phyloP scores from a whole-genome alignment of 805 yeast species.

The Wickerhamiella sorbophila region DNA sequence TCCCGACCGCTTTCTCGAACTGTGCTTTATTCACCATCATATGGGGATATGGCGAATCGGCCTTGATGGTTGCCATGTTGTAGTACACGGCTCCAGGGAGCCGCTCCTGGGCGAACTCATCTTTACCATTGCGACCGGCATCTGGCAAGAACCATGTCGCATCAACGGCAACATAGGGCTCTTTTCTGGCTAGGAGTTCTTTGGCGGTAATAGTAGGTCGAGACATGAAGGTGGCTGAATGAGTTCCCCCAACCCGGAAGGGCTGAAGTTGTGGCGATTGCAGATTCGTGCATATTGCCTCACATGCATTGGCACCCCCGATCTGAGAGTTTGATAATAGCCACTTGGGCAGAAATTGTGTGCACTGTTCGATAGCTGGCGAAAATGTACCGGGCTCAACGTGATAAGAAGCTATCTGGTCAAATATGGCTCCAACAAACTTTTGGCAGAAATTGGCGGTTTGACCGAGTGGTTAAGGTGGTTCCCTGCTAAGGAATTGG shows the following conservation, averaged over 20 bases:
- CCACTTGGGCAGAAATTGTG: too few relatives aligned
- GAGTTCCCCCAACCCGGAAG: too few relatives aligned
- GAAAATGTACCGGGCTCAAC: too few relatives aligned
- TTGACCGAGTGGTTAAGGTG: slow-evolving; percentile 9
- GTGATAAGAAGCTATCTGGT: too few relatives aligned
- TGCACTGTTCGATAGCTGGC: too few relatives aligned
- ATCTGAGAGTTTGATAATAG: too few relatives aligned
- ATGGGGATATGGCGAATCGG: slow-evolving; percentile 64
- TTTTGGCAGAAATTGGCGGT: slow-evolving; percentile 4
- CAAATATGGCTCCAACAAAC: too few relatives aligned
- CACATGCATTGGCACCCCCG: too few relatives aligned
- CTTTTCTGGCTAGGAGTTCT: slow-evolving; percentile 8
- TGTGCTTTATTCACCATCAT: slow-evolving; percentile 59
- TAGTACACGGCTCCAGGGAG: slow-evolving; percentile 56
- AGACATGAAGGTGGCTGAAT: too few relatives aligned
- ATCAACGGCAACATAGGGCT: slow-evolving; percentile 47
- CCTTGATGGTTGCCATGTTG: slow-evolving; percentile 60
- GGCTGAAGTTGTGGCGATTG: too few relatives aligned
- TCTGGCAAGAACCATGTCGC: slow-evolving; percentile 91
- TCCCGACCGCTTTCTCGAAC: slow-evolving; percentile 35
- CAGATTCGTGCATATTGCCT: too few relatives aligned
- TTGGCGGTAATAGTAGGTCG: slow-evolving; percentile 11
- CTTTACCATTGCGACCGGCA: slow-evolving; percentile 32
- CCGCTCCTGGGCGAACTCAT: slow-evolving; percentile 44
- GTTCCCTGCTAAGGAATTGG: slow-evolving; percentile 20